phyloP scores from a whole-genome alignment of 345 rosid species.

The Orychophragmus violaceus region DNA sequence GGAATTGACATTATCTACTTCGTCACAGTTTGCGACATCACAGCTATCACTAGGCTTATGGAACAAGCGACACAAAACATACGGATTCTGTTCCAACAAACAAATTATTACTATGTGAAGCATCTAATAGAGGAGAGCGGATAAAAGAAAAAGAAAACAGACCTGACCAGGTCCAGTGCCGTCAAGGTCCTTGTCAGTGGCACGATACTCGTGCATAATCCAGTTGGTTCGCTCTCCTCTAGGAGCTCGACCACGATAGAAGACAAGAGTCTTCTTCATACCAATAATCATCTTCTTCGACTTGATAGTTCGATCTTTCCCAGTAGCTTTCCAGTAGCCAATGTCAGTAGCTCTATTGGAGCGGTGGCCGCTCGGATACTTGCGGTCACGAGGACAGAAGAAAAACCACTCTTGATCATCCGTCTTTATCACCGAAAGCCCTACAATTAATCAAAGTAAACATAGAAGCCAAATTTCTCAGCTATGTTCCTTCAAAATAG shows the following conservation, averaged over 20 bases:
- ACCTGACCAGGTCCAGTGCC: constrained; percentile 86
- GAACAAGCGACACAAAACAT: constrained; percentile 80
- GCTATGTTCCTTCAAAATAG: not conserved
- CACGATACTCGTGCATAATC: constrained; percentile 96
- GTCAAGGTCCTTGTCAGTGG: constrained; percentile 67
- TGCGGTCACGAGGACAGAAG: constrained; percentile 84
- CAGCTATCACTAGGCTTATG: constrained; percentile 56
- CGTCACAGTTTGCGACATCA: constrained; percentile 41
- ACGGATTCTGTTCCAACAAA: constrained; percentile 47
- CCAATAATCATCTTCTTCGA: constrained; percentile 55
- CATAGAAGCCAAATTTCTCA: not conserved
- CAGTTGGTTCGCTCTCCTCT: constrained; percentile 77
- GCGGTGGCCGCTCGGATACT: constrained; percentile 91
- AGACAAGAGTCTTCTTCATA: constrained; percentile 96
- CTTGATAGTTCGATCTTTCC: constrained; percentile 82
- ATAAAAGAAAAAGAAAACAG: not conserved
- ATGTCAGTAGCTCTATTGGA: constrained; percentile 94
- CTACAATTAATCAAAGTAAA: constrained; percentile 26
- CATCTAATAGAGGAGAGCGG: too few species aligned
- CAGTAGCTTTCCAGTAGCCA: constrained; percentile 95
- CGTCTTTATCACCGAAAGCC: constrained; percentile 68
- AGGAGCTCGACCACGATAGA: constrained; percentile 91
- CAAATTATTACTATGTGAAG: not conserved
- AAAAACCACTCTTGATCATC: constrained; percentile 97
- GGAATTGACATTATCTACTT: constrained; percentile 40